Evolutionary conservation across 345 rosid species (phyloP), one percentile per base, ranked within the genome.

Genomic region (Arabis alpina): DNA sequence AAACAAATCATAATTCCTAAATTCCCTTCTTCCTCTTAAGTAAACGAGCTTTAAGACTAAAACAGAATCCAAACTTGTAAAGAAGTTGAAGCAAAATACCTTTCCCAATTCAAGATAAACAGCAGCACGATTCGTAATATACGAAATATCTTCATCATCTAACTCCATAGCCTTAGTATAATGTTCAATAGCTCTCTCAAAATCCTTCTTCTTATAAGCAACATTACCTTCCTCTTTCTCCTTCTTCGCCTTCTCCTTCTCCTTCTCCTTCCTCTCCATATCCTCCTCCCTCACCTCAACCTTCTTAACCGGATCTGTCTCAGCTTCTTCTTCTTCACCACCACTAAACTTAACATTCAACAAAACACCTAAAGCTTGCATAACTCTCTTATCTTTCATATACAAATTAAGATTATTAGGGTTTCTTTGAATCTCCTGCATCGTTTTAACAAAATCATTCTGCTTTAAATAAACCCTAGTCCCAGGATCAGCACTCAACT

Each of bases 201-300:
- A 94, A 49, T 94, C 88, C 81, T 91, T 91, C 88, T 84, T 91
- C 87, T 94, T 94, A 43, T 94, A 94, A 0, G 98, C 90, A 15
- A 82, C 87, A 66, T 91, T 94, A 10, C 99, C 99, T 8, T 75
- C 56, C 60, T 91, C 98, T 74, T 94, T 94, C 83, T 89, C 99
- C 77, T 82, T 79, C 66, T 41, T 37, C 1, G 84, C 82, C 43
- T 72, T 84, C 15, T 57, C 78, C 56, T 80, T 72, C 72, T 19
- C 23, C 23, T 71, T 78, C 74, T 75, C 80, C 45, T 63, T 73
- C 43, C 66, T 64, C 68, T 70, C 76, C 60, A 62, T 74, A 69
- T 79, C 83, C 48, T 76, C 83, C 72, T 79, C 85, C 6, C 44
- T 59, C 44, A 67, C 5, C 70, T 74, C 64, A n/a, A 81, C 57